Percentiles rank a stretch among this genome's conserved stretches.
Conservation (phyloP, 1,284 basidiomycete genomes). For the Mrakiaceae sp. region DNA sequence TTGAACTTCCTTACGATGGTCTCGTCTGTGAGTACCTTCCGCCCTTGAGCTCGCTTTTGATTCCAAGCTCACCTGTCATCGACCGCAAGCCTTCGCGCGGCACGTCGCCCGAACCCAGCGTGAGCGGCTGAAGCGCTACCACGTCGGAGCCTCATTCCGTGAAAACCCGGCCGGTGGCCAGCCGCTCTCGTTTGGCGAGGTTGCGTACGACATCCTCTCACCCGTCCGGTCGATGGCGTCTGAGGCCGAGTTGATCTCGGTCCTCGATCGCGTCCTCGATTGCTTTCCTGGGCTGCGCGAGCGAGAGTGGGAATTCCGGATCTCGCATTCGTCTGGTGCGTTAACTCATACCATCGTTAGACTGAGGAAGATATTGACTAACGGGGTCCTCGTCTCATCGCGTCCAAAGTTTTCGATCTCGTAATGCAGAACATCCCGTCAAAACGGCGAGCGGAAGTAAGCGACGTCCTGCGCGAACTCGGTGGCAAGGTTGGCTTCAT, state of each 20-base stretch:
- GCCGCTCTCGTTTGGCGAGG: slow-evolving; percentile 28
- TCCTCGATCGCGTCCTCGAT: slow-evolving; percentile 32
- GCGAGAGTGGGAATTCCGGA: slow-evolving; percentile 34
- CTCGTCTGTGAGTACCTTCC: slow-evolving; percentile 9
- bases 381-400: not conserved
- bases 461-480: slow-evolving; percentile 28
- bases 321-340: slow-evolving; percentile 30
- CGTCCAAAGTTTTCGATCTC: slow-evolving; percentile 24
- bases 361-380: not conserved
- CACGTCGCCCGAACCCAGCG: slow-evolving; percentile 62
- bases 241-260: slow-evolving; percentile 32
- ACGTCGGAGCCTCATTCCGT: slow-evolving; percentile 58
- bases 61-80: slow-evolving; percentile 43
- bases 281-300: slow-evolving; percentile 26
- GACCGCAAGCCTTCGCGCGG: slow-evolving; percentile 73
- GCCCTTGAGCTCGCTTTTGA: not conserved
- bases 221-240: slow-evolving; percentile 31
- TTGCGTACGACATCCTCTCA: slow-evolving; percentile 35
- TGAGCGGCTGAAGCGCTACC: slow-evolving; percentile 78
- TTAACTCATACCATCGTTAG: not conserved
- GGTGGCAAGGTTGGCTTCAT: slow-evolving; percentile 19
- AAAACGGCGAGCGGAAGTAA: slow-evolving; percentile 23
- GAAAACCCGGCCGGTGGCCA: slow-evolving; percentile 31
- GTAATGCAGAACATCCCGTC: slow-evolving; percentile 28
- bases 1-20: slow-evolving; percentile 60